Percentiles rank a stretch among this genome's conserved stretches.
Evolutionary conservation across 1,284 basidiomycete genomes (phyloP).

Genomic region (Sanguinoderma infundibulare): DNA sequence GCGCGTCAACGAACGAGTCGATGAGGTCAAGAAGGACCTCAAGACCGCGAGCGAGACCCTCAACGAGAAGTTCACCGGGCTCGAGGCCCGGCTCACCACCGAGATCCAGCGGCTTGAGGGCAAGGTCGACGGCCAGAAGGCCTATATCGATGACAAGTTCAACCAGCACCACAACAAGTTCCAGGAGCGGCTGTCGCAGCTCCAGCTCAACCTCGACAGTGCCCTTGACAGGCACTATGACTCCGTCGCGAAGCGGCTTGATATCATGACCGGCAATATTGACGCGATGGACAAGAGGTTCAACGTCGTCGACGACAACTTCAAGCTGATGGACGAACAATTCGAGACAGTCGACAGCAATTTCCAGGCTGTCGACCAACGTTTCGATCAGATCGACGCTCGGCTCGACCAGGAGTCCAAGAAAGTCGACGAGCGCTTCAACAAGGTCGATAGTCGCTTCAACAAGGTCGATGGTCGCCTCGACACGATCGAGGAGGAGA

Average conservation of each 20-base stretch:
- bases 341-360: too few species aligned
- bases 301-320: too few species aligned
- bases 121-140: not conserved
- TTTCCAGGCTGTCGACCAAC: not conserved
- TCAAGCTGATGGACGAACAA: too few species aligned
- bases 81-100: not conserved
- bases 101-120: too few species aligned
- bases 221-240: not conserved
- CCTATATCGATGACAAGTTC: not conserved
- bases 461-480: not conserved
- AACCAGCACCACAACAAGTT: not conserved
- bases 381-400: too few species aligned
- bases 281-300: too few species aligned
- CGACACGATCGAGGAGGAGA: not conserved
- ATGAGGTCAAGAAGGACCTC: not conserved
- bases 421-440: not conserved
- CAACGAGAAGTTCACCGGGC: not conserved
- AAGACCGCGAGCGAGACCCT: not conserved
- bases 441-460: not conserved
- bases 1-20: not conserved
- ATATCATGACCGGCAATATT: too few species aligned
- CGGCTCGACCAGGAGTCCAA: not conserved
- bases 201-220: not conserved
- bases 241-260: not conserved
- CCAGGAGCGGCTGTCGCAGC: not conserved